These are phyloP conservation scores for Castanea mollissima DNA, from an alignment of 306 rosid species.

Conservation along the genomic window DNA sequence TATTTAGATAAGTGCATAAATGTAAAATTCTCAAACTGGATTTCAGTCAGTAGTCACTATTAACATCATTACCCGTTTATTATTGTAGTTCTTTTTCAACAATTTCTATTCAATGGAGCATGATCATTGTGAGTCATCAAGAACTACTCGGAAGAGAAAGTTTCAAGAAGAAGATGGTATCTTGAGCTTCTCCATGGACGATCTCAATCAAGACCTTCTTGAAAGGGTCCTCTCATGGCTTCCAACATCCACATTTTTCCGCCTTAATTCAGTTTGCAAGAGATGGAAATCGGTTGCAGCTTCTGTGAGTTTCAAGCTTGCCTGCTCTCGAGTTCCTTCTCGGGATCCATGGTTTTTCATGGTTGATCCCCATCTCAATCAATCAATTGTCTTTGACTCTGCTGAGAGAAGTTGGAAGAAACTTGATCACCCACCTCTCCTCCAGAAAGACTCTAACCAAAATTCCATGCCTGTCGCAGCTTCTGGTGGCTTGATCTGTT, in stretches of 20 bases:
- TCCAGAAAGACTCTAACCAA: conserved; percentile 31
- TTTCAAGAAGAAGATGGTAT: conserved; percentile 36
- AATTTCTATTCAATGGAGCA: conserved; percentile 46
- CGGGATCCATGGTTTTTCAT: conserved; percentile 91
- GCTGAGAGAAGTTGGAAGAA: conserved; percentile 72
- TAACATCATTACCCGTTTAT: conserved; percentile 21
- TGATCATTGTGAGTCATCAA: conserved; percentile 18
- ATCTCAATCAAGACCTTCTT: conserved; percentile 83
- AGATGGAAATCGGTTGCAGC: conserved; percentile 81
- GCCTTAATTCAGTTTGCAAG: conserved; percentile 81
- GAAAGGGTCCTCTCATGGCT: conserved; percentile 86
- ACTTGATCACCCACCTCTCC: conserved; percentile 49
- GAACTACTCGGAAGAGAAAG: conserved; percentile 65
- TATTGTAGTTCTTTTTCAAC: conserved; percentile 37
- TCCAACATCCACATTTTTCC: conserved; percentile 80
- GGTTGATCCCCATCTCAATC: conserved; percentile 71
- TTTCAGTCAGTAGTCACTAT: neutral
- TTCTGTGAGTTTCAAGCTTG: conserved; percentile 78
- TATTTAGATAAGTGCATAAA: too few relatives aligned
- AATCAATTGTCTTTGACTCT: conserved; percentile 64
- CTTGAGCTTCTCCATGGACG: conserved; percentile 52
- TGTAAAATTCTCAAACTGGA: neutral
- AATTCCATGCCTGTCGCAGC: conserved; percentile 85
- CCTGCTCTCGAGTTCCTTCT: conserved; percentile 68
- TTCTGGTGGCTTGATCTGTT: conserved; percentile 82